A percentile compares a stretch with the other conserved stretches of the same genome.
These are phyloP conservation scores for Candida xyloterini DNA, from an alignment of 805 yeast genomes.

Conservation along the genomic window DNA sequence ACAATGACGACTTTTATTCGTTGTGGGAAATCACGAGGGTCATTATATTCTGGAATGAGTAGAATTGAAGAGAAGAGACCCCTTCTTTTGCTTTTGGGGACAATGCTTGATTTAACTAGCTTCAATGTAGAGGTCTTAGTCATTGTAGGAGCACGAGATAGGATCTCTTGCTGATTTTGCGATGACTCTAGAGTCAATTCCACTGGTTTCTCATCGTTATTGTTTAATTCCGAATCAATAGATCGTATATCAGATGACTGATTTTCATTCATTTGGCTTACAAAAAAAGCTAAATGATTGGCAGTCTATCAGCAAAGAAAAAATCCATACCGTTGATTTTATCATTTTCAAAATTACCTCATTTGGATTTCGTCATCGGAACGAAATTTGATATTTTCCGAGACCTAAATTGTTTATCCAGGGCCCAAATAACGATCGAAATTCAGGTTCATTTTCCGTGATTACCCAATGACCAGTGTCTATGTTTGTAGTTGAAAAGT, in stretches of 20 bases:
- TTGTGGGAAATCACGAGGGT: conserved; percentile 62
- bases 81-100: conserved; percentile 45
- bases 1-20: conserved; percentile 53
- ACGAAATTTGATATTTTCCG: conserved; percentile 2
- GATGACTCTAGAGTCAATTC: conserved; percentile 1
- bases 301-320: background rate
- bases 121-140: conserved; percentile 20
- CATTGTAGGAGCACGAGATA: background rate
- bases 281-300: no score
- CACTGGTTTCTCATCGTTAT: conserved; percentile 1
- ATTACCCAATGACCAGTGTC: conserved; percentile 92
- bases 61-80: conserved; percentile 55
- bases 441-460: conserved; percentile 74
- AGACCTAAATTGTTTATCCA: conserved; percentile 31
- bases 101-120: conserved; percentile 28
- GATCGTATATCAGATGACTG: conserved; percentile 4
- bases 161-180: background rate
- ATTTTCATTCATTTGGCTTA: conserved; percentile 4
- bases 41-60: conserved; percentile 66
- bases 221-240: conserved; percentile 2
- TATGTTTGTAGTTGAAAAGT: conserved; percentile 62
- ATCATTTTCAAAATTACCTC: conserved; percentile 18
- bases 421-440: conserved; percentile 55
- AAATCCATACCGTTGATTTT: conserved; percentile 3
- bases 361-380: conserved; percentile 17